Evolutionary conservation across 495 filamentous ascomycete species (phyloP).

Genomic region (Bathelium albidoporum): DNA sequence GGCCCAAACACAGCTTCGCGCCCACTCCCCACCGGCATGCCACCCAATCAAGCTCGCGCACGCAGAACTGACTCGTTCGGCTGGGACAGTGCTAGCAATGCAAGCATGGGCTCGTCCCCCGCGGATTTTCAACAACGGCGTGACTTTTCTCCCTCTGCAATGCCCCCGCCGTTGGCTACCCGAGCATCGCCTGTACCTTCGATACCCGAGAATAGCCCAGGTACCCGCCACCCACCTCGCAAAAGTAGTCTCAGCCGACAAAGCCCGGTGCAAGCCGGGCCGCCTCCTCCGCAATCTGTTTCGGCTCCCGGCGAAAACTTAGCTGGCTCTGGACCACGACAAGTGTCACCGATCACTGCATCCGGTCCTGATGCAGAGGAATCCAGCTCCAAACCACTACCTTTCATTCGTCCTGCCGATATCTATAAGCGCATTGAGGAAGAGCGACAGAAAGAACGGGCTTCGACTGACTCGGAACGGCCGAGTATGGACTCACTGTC

Average conservation of each 20-base stretch:
- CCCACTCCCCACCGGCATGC: not conserved
- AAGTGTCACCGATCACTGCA: constrained; percentile 15
- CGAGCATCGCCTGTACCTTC: constrained; percentile 17
- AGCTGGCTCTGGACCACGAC: constrained; percentile 12
- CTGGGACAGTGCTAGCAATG: not conserved
- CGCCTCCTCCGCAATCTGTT: constrained; percentile 12
- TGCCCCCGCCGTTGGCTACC: constrained; percentile 30
- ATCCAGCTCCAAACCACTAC: constrained; percentile 37
- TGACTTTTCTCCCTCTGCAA: constrained; percentile 32
- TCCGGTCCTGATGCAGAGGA: not conserved
- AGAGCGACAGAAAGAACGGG: constrained; percentile 47
- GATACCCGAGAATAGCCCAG: constrained; percentile 14
- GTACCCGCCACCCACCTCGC: constrained; percentile 40
- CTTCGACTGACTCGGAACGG: constrained; percentile 39
- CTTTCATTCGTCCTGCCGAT: constrained; percentile 66
- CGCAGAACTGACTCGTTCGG: not conserved
- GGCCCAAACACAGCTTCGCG: not conserved
- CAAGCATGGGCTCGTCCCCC: not conserved
- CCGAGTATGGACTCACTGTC: constrained; percentile 28
- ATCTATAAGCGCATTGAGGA: constrained; percentile 67
- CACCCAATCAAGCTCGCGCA: not conserved
- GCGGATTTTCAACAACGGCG: constrained; percentile 26
- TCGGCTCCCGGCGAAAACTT: not conserved
- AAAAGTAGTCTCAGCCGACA: constrained; percentile 50
- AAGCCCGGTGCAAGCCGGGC: constrained; percentile 21